Evolutionary conservation across 139 green algal genomes (phyloP).

Genomic region (Dunaliella primolecta): DNA sequence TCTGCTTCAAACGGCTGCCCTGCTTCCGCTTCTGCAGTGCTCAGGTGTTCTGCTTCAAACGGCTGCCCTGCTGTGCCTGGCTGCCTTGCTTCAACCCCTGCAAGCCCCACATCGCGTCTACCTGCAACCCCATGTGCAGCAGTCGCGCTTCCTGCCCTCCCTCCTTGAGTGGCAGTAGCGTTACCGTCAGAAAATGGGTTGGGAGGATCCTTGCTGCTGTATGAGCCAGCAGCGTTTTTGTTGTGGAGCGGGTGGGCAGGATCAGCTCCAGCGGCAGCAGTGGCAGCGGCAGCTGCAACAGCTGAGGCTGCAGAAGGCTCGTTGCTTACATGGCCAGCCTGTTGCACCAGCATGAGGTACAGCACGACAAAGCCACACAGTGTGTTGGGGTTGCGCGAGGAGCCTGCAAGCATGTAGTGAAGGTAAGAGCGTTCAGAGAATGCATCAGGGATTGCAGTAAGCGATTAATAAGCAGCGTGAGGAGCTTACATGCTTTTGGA

Average conservation of each 20-base stretch:
- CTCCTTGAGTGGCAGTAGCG: not conserved
- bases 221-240: too few relatives aligned
- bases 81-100: too few relatives aligned
- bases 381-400: not conserved
- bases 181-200: not conserved
- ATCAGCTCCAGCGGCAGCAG: not conserved
- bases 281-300: not conserved
- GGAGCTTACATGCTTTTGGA: too few relatives aligned
- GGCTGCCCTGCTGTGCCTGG: not conserved
- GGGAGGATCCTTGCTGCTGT: not conserved
- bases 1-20: not conserved
- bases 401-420: too few relatives aligned
- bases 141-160: not conserved
- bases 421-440: too few relatives aligned
- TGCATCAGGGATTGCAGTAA: too few relatives aligned
- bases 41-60: not conserved
- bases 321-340: not conserved
- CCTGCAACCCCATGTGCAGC: not conserved
- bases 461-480: too few relatives aligned
- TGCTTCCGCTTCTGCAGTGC: not conserved
- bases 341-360: slow-evolving; percentile 16
- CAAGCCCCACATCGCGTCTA: too few relatives aligned
- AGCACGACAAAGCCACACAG: slow-evolving; percentile 21
- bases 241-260: not conserved
- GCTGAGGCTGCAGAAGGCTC: not conserved